phyloP scores from a whole-genome alignment of 2,329 filamentous ascomycete genomes.

The Cladophialophora carrionii region DNA sequence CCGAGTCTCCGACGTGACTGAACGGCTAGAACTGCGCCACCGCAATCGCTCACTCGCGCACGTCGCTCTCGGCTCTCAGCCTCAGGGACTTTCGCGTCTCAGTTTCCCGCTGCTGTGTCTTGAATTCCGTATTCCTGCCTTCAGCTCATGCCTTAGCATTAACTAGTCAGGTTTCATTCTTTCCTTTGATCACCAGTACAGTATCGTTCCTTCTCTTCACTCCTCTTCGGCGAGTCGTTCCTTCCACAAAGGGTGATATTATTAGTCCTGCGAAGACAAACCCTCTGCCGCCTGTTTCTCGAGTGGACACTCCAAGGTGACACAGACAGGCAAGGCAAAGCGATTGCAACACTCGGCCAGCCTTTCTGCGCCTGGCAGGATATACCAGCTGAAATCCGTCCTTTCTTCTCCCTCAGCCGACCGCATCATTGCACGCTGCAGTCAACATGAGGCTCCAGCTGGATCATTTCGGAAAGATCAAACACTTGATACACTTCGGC shows the following conservation, averaged over 20 bases:
- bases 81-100: conserved; percentile 1
- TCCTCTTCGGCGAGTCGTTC: background rate
- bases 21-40: background rate
- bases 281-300: conserved; percentile 1
- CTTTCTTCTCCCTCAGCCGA: conserved; percentile 6
- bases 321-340: conserved; percentile 16
- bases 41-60: background rate
- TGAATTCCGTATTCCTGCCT: conserved; percentile 2
- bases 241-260: background rate
- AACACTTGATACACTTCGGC: conserved; percentile 58
- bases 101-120: conserved; percentile 5
- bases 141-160: conserved; percentile 6
- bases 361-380: background rate
- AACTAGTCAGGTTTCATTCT: background rate
- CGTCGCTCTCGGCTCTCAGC: conserved; percentile 1
- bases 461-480: conserved; percentile 56
- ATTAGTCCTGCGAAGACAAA: conserved; percentile 10
- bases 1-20: background rate
- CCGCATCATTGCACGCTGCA: background rate
- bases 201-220: conserved; percentile 4
- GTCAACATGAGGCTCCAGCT: conserved; percentile 35
- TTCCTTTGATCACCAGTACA: background rate
- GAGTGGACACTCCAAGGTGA: background rate
- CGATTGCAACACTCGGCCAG: background rate
- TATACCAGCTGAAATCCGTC: background rate